Conservation (phyloP, 805 yeast species). For the Nakazawaea siamensis region DNA sequence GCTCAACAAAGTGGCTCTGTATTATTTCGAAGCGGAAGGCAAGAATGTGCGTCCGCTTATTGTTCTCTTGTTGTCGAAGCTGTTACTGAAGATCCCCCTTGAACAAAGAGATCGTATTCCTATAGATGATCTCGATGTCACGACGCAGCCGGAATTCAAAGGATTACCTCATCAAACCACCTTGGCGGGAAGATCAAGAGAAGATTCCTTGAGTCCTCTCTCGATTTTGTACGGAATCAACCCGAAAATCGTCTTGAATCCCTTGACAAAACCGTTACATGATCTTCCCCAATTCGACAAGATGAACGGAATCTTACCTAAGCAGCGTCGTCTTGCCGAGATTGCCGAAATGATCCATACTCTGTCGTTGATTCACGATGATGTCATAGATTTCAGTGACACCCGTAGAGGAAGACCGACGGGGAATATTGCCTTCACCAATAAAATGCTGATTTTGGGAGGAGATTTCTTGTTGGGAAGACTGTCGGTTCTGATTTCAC, state of each 20-base stretch:
- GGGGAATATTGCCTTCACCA: slow-evolving; percentile 90
- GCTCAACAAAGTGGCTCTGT: slow-evolving; percentile 83
- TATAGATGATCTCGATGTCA: slow-evolving; percentile 59
- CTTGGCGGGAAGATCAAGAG: slow-evolving; percentile 51
- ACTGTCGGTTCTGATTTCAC: slow-evolving; percentile 91
- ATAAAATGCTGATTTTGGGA: slow-evolving; percentile 95
- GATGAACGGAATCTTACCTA: slow-evolving; percentile 78
- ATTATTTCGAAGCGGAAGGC: slow-evolving; percentile 94
- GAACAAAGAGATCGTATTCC: slow-evolving; percentile 54
- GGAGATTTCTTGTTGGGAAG: slow-evolving; percentile 94
- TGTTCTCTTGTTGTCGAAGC: slow-evolving; percentile 76
- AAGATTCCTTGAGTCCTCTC: slow-evolving; percentile 70
- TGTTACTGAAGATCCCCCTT: slow-evolving; percentile 67
- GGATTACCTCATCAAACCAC: slow-evolving; percentile 49
- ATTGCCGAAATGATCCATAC: slow-evolving; percentile 98
- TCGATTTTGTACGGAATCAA: slow-evolving; percentile 82
- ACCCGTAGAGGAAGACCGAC: slow-evolving; percentile 84
- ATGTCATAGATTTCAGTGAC: slow-evolving; percentile 87
- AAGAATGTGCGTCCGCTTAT: slow-evolving; percentile 90
- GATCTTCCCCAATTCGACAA: slow-evolving; percentile 46
- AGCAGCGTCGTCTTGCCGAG: slow-evolving; percentile 92
- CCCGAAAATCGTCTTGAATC: slow-evolving; percentile 76
- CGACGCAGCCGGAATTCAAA: slow-evolving; percentile 52
- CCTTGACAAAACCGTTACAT: slow-evolving; percentile 74
- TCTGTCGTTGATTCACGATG: slow-evolving; percentile 91